Base-by-base conservation (phyloP, 805 yeast genomes). In the Kazachstania martiniae region DNA sequence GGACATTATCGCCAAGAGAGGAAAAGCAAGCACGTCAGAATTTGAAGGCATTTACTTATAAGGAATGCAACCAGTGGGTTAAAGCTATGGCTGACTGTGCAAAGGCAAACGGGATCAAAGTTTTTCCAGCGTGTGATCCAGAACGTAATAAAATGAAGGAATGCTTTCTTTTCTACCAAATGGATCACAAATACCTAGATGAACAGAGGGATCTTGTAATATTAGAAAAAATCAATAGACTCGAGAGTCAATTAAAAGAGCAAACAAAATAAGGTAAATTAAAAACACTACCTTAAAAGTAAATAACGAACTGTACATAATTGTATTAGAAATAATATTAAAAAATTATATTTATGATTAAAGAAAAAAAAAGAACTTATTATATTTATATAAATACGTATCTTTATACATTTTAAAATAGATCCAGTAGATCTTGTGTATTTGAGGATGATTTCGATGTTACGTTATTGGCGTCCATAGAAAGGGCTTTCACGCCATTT, bases 1-100 rank as follows among this genome's bases (percentile, higher is more conserved):
- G 93, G 93, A 70, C 79, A 40, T 60, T 82, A 15, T 70, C 83
- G 0, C 89, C 91, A 10, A 68, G 66, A 40, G 91, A 82, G 51
- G 93, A 82, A 49, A 75, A 74, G 55, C 70, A 74, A 37, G 75
- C 79, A 22, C 72, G 81, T 46, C 74, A 70, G 43, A 70, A 81
- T 45, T 74, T 87, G 77, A 72, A 80, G 52, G 67, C 62, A 36
- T 64, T 65, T 46, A 72, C 89, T 0, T 80, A 80, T 62, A 66
- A 70, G 28, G 53, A 59, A 35, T 82, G 93, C 51, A 83, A 75
- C 44, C 77, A 68, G 13, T 58, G 64, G 29, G 95, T 87, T 21
- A 77, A 70, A 36, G 69, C 74, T 43, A 62, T 65, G 65, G 72
- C 78, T 3, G 69, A 68, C 27, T 84, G 94, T 52, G 74, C 85